phyloP scores from a whole-genome alignment of 345 rosid species.

The Citrus sinensis region DNA sequence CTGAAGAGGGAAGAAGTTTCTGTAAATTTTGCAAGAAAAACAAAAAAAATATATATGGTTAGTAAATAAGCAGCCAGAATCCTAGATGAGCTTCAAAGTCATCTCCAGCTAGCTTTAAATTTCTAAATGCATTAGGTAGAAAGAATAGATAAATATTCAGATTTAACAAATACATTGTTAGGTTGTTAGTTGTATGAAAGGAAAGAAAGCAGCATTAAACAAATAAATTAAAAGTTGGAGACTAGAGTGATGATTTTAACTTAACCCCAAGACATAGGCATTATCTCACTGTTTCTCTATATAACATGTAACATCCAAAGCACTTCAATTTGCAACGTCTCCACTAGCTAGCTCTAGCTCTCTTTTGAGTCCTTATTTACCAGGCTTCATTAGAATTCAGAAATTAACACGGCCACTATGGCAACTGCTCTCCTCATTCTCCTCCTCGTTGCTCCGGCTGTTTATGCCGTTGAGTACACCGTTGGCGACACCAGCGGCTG shows the following conservation, averaged over 20 bases:
- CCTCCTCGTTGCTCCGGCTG: slow-evolving; percentile 33
- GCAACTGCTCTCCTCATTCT: slow-evolving; percentile 28
- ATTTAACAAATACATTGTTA: not conserved
- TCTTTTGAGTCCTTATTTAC: not conserved
- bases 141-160: not conserved
- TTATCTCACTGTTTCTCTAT: not conserved
- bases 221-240: not conserved
- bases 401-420: slow-evolving; percentile 10
- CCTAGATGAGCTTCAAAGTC: not conserved
- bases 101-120: not conserved
- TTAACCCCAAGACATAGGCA: not conserved
- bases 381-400: not conserved
- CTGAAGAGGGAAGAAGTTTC: not conserved
- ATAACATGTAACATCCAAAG: slow-evolving; percentile 5
- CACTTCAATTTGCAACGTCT: not conserved
- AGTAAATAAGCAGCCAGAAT: not conserved
- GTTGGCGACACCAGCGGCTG: slow-evolving; percentile 47
- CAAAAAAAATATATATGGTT: not conserved
- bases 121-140: slow-evolving; percentile 18
- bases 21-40: not conserved
- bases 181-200: not conserved
- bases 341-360: not conserved
- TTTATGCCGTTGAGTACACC: slow-evolving; percentile 22
- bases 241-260: not conserved
- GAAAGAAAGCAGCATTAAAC: not conserved